Evolutionary conservation across 192 early-diverging fungal species (phyloP), one percentile per base, ranked within the genome.

Genomic region (Diversispora eburnea): DNA sequence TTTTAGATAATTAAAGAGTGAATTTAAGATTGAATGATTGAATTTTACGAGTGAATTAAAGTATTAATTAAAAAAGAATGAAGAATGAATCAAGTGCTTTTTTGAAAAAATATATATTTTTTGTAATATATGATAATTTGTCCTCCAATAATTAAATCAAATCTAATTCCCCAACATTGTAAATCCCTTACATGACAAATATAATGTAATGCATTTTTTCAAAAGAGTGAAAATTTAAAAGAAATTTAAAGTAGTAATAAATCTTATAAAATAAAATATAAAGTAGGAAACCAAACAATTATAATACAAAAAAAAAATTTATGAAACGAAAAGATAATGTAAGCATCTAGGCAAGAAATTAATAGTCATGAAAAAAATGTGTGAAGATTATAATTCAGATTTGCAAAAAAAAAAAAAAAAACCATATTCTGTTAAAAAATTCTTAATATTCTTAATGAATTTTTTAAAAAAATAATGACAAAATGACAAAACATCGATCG

Each of bases 271-370:
- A 13, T 47, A 52, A 67, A 41, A 33, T 20, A 61, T 12, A 41
- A 20, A 20, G 39, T 12, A 39, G 17, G 20, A 61, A 39, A 20
- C 59, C 20, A n/a, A 52, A 67, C 66, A 67, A 52, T 67, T 67
- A 67, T 51, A 52, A 67, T 67, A 67, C 66, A 67, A 66, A 67
- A 13, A 51, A 33, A 33, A 33, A 33, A 33, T 33, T 33, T 33
- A 33, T 33, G 25, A 2, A 33, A 33, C 25, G 25, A 33, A 33
- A 33, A 33, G 25, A 33, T 33, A 33, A 33, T 33, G 25, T 33
- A 33, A 33, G 25, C 25, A 33, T 33, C 25, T 33, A 33, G 25
- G 25, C 25, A 33, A 33, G 25, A 33, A 33, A 33, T 33, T 33
- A 49, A 49, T 13, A 51, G 49, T 51, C 8, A 51, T 51, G 13